Conservation (phyloP, 768 basidiomycete genomes). For the Chalciporus pseudorubinellus region DNA sequence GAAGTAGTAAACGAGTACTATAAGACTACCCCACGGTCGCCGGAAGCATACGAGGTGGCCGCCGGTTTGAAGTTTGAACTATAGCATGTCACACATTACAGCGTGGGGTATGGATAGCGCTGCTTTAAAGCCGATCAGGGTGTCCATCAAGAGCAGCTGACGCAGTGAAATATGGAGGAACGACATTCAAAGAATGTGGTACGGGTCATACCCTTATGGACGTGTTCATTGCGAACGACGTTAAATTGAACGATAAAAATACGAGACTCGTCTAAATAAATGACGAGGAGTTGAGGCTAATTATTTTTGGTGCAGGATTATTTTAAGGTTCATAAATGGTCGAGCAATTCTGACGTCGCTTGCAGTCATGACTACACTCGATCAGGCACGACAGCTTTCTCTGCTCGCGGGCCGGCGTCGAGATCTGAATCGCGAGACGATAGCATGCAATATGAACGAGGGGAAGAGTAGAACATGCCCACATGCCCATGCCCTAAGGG, state of each 20-base stretch:
- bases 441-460: not conserved
- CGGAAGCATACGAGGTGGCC: constrained; percentile 23
- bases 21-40: no score
- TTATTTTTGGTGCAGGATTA: constrained; percentile 35
- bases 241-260: constrained; percentile 19
- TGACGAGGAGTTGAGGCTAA: constrained; percentile 17
- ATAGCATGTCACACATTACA: constrained; percentile 11
- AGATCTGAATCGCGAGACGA: constrained; percentile 13
- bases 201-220: not conserved
- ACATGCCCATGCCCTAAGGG: no score
- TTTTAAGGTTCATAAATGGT: constrained; percentile 16
- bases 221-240: not conserved
- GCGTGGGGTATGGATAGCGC: constrained; percentile 17
- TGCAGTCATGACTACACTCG: constrained; percentile 14
- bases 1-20: no score
- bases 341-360: constrained; percentile 26
- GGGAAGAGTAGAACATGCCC: not conserved
- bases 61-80: constrained; percentile 13
- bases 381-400: constrained; percentile 26
- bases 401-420: constrained; percentile 6
- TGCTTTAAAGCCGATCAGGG: constrained; percentile 3
- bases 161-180: no score
- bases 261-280: constrained; percentile 22
- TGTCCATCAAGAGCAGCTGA: not conserved
- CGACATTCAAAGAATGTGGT: no score